Base-by-base conservation (phyloP, 1,284 basidiomycete species). In the Pseudozyma thailandica region DNA sequence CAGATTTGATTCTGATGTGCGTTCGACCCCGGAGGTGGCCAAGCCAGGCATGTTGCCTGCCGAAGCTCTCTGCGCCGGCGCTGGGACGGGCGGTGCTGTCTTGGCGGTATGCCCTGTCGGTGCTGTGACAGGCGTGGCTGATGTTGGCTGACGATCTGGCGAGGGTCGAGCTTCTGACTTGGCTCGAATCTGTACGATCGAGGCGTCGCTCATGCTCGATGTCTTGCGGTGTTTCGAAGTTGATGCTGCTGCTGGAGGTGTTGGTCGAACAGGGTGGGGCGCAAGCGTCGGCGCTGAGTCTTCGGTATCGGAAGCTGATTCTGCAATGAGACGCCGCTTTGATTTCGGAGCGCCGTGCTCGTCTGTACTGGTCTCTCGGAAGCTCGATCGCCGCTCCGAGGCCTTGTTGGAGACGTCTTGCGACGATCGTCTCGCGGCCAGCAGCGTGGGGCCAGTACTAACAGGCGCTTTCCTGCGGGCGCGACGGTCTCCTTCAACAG, bases 1-100 rank as follows among this genome's bases (percentile, higher is more conserved):
- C 23, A 82, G 61, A 30, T 82, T 82, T 27, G 74, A 77, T 20
- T 80, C 69, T 5, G 80, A 82, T 13, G 81, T 82, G n/a, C 81
- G 73, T 50, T 73, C 75, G 21, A 74, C 56, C 9, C 81, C 81
- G n/a, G 73, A 70, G 2, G 81, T 82, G 12, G 80, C 81, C 33
- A 82, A 48, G 18, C 66, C 78, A 3, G 72, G 72, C 56, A 72
- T 42, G 21, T 49, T 58, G 38, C 56, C 41, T 1, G 64, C 53
- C 7, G 54, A 49, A 9, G 57, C 25, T 20, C 48, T 50, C 21
- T 70, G 44, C n/a, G 50, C 33, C 21, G 49, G 47, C n/a, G 50
- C 48, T 4, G 42, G 51, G 26, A 53, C 57, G 10, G 63, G 46
- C 44, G 61, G 43, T 6, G 57, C 63, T 18, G 49, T 44, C 42